Percentiles rank a stretch among this genome's conserved stretches.
phyloP scores from a whole-genome alignment of 305 asterid species.

The Plantago rigida region DNA sequence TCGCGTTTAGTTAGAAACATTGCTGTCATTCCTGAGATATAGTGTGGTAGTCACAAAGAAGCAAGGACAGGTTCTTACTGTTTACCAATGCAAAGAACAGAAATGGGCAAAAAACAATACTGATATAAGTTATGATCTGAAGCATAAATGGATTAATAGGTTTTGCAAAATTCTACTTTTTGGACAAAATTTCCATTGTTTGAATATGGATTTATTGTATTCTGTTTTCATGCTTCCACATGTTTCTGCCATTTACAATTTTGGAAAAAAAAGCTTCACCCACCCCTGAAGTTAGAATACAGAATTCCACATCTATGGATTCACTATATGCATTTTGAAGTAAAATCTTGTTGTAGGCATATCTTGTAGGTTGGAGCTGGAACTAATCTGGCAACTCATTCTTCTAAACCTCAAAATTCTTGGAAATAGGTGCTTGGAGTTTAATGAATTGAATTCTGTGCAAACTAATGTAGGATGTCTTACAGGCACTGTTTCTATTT shows the following conservation, averaged over 20 bases:
- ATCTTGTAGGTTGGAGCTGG: not conserved
- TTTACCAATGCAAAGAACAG: not conserved
- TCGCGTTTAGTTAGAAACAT: too few relatives aligned
- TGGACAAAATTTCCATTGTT: not conserved
- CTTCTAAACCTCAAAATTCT: not conserved
- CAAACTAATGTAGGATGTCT: not conserved
- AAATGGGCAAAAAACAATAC: not conserved
- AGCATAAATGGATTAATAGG: not conserved
- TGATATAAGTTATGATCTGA: not conserved
- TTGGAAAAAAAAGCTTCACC: not conserved
- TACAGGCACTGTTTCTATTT: not conserved
- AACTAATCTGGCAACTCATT: not conserved
- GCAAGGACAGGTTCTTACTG: too few relatives aligned
- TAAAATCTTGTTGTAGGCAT: not conserved
- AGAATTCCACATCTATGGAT: conserved; percentile 5
- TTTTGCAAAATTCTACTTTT: not conserved
- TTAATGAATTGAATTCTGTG: not conserved
- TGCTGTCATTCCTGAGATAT: too few relatives aligned
- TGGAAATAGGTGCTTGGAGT: not conserved
- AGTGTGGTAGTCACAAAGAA: too few relatives aligned
- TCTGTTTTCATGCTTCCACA: not conserved
- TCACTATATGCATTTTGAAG: not conserved
- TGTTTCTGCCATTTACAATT: not conserved
- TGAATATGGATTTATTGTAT: not conserved
- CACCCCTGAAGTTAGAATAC: conserved; percentile 1